Base-by-base conservation (phyloP, 106 monocot species). In the Narthecium ossifragum region DNA sequence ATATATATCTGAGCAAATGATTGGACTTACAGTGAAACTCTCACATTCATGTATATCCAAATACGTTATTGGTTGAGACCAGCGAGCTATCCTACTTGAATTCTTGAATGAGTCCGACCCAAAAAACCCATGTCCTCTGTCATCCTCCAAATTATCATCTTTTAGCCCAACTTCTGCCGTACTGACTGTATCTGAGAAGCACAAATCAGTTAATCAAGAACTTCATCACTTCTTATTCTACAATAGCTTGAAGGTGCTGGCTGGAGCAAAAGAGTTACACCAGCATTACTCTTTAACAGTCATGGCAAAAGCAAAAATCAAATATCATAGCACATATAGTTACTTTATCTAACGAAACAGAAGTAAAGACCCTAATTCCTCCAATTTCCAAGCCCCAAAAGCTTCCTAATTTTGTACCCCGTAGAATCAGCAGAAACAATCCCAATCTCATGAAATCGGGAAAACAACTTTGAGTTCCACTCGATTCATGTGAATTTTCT, bases 21-120 rank as follows among this genome's bases (percentile, higher is more conserved):
- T n/a, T 61, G 13, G 65, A 61, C 80, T 83, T 71, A 96, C 94
- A 39, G 80, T 86, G 48, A 96, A 96, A 43, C 52, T 80, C 12
- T 86, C 78, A 51, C 83, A 83, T 57, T 90, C 90, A 51, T 83
- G 74, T 57, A 96, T 78, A 52, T 86, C 78, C 73, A 96, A 69
- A 46, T 96, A 96, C 31, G 83, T 86, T 38, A 96, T 90, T 46
- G 94, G 90, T 56, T 80, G 85, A 66, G 90, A 67, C 94, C 94
- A 96, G 28, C 80, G 69, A 73, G 78, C 75, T 24, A 69, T 17
- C 57, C 93, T 85, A 14, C 55, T 36, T 56, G 83, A 75, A 73
- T 70, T 65, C 56, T 67, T 80, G 22, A 70, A 77, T 1, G 71
- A 18, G 53, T 53, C 70, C 29, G 73, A 74, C n/a, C 80, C 85